Conservation (phyloP, 2,329 filamentous ascomycete species). For the Fusarium ambrosium region DNA sequence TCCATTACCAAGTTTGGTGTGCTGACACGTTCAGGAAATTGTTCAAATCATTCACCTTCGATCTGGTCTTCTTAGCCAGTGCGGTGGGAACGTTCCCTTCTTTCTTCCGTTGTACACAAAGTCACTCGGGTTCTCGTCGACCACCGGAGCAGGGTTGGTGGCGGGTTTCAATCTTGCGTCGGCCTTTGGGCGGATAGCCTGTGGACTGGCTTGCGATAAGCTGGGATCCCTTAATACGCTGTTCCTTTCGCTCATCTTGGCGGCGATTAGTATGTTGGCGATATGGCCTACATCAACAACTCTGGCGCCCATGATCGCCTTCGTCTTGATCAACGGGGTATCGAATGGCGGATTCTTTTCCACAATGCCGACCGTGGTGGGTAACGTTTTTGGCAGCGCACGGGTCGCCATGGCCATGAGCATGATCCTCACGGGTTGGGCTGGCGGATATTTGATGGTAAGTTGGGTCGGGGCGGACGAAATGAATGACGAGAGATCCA, state of each 20-base stretch:
- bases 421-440: constrained; percentile 72
- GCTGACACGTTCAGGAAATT: constrained; percentile 55
- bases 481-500: not conserved
- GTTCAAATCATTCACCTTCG: constrained; percentile 65
- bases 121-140: constrained; percentile 65
- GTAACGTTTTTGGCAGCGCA: constrained; percentile 68
- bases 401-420: constrained; percentile 68
- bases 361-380: constrained; percentile 72
- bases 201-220: constrained; percentile 65
- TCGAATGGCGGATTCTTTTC: constrained; percentile 74
- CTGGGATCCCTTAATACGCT: constrained; percentile 69
- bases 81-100: constrained; percentile 71
- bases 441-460: constrained; percentile 70
- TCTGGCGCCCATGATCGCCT: constrained; percentile 65
- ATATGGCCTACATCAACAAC: constrained; percentile 71
- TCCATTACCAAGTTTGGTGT: not conserved
- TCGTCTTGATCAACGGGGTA: constrained; percentile 70
- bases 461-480: constrained; percentile 33
- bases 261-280: constrained; percentile 68
- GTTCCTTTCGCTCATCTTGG: constrained; percentile 63
- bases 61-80: constrained; percentile 65
- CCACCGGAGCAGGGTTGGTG: constrained; percentile 67
- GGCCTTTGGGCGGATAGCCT: constrained; percentile 66
- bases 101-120: constrained; percentile 69
- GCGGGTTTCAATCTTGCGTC: constrained; percentile 73